phyloP scores from a whole-genome alignment of 2,329 filamentous ascomycete genomes.

The Fusarium globosum region DNA sequence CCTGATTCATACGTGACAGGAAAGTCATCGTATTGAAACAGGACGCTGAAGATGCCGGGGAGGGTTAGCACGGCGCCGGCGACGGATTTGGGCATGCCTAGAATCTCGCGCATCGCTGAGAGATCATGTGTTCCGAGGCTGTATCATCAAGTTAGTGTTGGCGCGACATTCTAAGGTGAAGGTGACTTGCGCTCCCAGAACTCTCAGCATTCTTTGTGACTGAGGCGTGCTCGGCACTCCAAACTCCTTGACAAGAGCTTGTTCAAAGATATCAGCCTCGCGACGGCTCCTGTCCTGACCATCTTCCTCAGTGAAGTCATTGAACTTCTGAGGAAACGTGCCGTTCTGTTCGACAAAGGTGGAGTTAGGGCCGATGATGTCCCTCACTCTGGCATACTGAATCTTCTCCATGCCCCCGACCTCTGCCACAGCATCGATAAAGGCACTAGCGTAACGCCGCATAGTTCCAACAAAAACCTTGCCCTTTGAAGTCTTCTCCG shows the following conservation, averaged over 20 bases:
- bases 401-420: slow-evolving; percentile 63
- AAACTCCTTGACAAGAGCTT: background rate
- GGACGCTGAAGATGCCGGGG: slow-evolving; percentile 47
- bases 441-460: slow-evolving; percentile 68
- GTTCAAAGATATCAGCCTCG: background rate
- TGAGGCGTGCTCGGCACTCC: background rate
- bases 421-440: slow-evolving; percentile 65
- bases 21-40: slow-evolving; percentile 60
- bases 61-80: slow-evolving; percentile 24
- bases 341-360: slow-evolving; percentile 60
- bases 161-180: fast-evolving
- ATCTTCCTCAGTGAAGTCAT: slow-evolving; percentile 7
- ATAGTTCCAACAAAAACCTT: slow-evolving; percentile 70
- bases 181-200: background rate
- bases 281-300: background rate
- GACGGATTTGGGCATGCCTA: slow-evolving; percentile 35
- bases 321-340: slow-evolving; percentile 57
- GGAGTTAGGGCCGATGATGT: slow-evolving; percentile 62
- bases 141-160: fast-evolving
- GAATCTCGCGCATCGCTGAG: slow-evolving; percentile 34
- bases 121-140: slow-evolving; percentile 30
- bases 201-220: slow-evolving; percentile 6
- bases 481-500: slow-evolving; percentile 56
- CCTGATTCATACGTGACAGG: slow-evolving; percentile 68
- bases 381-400: slow-evolving; percentile 62